These are phyloP conservation scores for Acanthamoeba quina DNA, from an alignment of 208 protist species.

Conservation along the genomic window DNA sequence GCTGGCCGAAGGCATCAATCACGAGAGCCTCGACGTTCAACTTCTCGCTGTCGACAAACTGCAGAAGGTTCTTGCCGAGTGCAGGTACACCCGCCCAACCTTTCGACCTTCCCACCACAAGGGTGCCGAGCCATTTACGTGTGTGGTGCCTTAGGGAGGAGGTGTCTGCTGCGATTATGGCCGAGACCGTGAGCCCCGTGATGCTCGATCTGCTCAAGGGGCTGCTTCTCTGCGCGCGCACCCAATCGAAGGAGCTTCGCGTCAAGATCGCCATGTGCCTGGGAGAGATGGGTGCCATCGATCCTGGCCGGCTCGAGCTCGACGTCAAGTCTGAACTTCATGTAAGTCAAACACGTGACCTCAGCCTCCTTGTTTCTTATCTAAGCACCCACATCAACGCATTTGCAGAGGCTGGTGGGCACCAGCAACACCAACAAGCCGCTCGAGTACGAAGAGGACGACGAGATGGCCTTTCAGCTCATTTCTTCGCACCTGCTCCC, in stretches of 20 bases:
- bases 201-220: constrained; percentile 75
- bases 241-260: constrained; percentile 49
- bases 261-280: constrained; percentile 60
- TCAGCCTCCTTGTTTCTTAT: background rate
- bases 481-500: constrained; percentile 79
- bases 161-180: constrained; percentile 14
- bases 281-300: constrained; percentile 83
- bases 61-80: constrained; percentile 37
- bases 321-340: constrained; percentile 27
- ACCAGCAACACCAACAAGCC: constrained; percentile 26
- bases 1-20: constrained; percentile 46
- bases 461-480: constrained; percentile 68
- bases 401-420: background rate
- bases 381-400: background rate
- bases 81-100: background rate
- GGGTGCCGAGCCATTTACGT: background rate
- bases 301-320: constrained; percentile 79
- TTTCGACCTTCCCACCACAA: background rate
- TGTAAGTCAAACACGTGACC: background rate
- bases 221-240: constrained; percentile 1
- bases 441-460: constrained; percentile 3
- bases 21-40: constrained; percentile 58
- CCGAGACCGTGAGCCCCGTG: constrained; percentile 11
- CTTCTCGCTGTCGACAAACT: constrained; percentile 63
- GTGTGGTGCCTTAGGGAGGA: background rate